Base-by-base conservation (phyloP, 176 grass and related monocot species). In the Ampelocalamus luodianensis region DNA sequence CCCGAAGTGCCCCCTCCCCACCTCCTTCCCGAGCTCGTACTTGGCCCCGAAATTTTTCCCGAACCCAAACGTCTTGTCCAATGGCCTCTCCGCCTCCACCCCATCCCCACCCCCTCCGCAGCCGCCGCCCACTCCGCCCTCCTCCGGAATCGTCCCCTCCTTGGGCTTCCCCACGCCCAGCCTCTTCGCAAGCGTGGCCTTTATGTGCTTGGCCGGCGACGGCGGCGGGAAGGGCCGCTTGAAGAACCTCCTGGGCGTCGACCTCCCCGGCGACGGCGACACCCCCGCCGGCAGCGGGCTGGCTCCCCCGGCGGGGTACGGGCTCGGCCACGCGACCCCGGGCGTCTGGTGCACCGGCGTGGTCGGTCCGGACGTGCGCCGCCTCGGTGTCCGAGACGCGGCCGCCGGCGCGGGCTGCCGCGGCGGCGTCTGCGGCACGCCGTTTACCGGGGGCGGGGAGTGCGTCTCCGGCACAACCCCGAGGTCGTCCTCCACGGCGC, bases 11-110 rank as follows among this genome's bases (percentile, higher is more conserved):
- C 96, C 96, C 78, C 96, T 90, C 18, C 96, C 96, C 6, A 99
- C 91, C 91, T 99, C 96, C 93, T 99, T 99, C 74, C 93, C 96
- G 50, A 96, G 89, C 74, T 99, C 96, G 44, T 94, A 99, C 82
- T 94, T 99, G 58, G 96, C 91, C 54, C 93, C 96, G 65, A 99
- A 96, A 80, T 94, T 96, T 75, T 92, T 99, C 3, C 69, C 83
- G 75, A 94, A 99, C 26, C 93, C 96, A 6, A 99, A 99, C 20
- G 81, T 94, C 84, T 99, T 99, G 85, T 96, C 96, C 40, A 99
- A 46, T 17, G 91, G 96, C n/a, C 88, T 81, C 69, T 99, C 96
- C 45, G 82, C 55, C 71, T 94, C 93, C 10, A 76, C 55, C 17
- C 65, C 89, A 51, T 94, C 93, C 4, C 83, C 64, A 46, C 26